Percentiles rank a stretch among this genome's conserved stretches.
Evolutionary conservation across 192 early-diverging fungal genomes (phyloP).

Genomic region (Jimgerdemannia lactiflua): DNA sequence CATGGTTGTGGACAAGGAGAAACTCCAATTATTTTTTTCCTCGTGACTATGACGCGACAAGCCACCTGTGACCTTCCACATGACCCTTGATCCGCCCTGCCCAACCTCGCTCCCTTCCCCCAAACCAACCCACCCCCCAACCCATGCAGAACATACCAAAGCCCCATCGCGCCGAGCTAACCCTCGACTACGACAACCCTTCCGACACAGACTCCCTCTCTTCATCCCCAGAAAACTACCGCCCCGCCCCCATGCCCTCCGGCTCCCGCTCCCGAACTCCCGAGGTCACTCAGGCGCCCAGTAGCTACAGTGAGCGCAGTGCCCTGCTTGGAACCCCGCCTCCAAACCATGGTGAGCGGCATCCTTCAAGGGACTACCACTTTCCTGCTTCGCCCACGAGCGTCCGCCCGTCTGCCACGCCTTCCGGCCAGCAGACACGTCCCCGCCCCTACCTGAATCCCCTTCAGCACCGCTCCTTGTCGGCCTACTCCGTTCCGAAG

Average conservation of each 20-base stretch:
- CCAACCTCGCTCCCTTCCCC: no score
- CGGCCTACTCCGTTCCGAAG: neutral
- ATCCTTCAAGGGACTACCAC: neutral
- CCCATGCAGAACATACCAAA: no score
- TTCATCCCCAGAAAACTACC: neutral
- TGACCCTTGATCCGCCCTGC: neutral
- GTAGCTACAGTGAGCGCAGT: neutral
- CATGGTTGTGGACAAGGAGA: slow-evolving; percentile 51
- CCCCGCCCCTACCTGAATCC: neutral
- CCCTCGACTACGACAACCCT: neutral
- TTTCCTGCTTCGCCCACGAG: neutral
- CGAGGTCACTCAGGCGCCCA: neutral
- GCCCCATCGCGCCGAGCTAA: no score
- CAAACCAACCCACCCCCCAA: no score
- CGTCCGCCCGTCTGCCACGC: neutral
- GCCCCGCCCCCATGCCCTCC: neutral
- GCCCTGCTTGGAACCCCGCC: neutral
- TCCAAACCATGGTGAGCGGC: neutral
- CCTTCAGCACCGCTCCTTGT: neutral
- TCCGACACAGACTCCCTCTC: neutral
- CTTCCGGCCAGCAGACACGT: neutral
- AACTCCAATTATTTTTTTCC: slow-evolving; percentile 7
- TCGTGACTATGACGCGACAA: neutral
- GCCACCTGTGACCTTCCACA: neutral
- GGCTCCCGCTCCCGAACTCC: no score